Percentiles rank a stretch among this genome's conserved stretches.
Evolutionary conservation across 2,329 filamentous ascomycete genomes (phyloP).

Genomic region (Diaporthe sp.): DNA sequence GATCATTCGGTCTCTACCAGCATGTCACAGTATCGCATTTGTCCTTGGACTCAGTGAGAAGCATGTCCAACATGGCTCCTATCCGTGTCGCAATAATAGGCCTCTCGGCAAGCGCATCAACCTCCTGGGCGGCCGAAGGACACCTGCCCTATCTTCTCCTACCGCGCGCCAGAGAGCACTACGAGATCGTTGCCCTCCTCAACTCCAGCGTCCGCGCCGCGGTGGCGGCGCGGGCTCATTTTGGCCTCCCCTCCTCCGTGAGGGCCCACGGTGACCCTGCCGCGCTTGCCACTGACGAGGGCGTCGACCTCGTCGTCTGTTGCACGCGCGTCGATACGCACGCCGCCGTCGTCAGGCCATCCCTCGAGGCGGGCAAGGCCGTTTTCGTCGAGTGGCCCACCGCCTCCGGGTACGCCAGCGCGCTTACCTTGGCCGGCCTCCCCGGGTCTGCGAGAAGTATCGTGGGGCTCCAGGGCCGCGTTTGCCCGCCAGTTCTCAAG

Average conservation of each 20-base stretch:
- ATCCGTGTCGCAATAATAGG: constrained; percentile 43
- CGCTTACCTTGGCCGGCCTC: constrained; percentile 53
- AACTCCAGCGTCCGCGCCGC: constrained; percentile 58
- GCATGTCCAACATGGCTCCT: constrained; percentile 38
- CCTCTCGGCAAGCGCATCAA: constrained; percentile 29
- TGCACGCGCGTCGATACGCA: constrained; percentile 55
- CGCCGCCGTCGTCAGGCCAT: constrained; percentile 52
- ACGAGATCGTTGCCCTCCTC: constrained; percentile 59
- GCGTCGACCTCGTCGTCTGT: constrained; percentile 59
- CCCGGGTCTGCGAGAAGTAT: constrained; percentile 50
- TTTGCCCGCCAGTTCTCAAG: constrained; percentile 51
- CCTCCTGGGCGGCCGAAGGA: constrained; percentile 43
- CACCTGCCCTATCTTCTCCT: constrained; percentile 50
- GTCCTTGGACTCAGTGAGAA: neutral
- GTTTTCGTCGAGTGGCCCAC: constrained; percentile 63
- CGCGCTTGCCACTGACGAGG: constrained; percentile 55
- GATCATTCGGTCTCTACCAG: neutral
- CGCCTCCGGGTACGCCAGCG: constrained; percentile 50
- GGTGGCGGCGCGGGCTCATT: constrained; percentile 50
- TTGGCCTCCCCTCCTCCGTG: constrained; percentile 48
- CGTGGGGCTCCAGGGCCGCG: constrained; percentile 58
- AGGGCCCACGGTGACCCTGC: constrained; percentile 55
- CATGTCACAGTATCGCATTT: neutral
- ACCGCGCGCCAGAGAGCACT: constrained; percentile 46
- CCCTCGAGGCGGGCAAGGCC: constrained; percentile 56